Conservation (phyloP, 495 filamentous ascomycete species). For the Annulohypoxylon nitens region DNA sequence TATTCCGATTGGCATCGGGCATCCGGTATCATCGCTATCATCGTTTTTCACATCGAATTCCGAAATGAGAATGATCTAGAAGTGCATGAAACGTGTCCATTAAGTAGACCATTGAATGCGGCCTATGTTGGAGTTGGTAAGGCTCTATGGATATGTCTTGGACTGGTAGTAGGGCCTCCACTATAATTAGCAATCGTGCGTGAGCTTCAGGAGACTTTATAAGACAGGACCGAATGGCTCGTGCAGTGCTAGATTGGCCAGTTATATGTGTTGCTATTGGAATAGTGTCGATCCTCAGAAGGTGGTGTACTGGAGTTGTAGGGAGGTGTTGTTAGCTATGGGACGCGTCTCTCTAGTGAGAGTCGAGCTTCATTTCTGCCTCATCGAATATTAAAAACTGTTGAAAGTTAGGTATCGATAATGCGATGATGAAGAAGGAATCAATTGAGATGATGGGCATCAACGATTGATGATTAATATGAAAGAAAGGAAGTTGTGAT, state of each 20-base stretch:
- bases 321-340: background rate
- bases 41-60: background rate
- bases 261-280: background rate
- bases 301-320: background rate
- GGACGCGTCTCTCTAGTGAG: background rate
- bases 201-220: background rate
- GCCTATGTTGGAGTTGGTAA: constrained; percentile 2
- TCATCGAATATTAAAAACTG: background rate
- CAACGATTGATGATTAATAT: background rate
- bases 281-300: background rate
- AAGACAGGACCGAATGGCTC: background rate
- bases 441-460: background rate
- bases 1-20: constrained; percentile 2
- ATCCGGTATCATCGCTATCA: background rate
- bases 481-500: background rate
- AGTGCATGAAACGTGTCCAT: constrained; percentile 17
- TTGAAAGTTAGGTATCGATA: background rate
- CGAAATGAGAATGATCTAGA: background rate
- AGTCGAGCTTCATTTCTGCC: background rate
- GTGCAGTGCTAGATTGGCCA: constrained; percentile 5
- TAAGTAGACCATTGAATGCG: constrained; percentile 1
- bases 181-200: constrained; percentile 5
- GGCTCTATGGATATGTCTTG: constrained; percentile 5
- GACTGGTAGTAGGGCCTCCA: background rate
- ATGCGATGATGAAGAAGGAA: background rate